Conservation (phyloP, 108 stramenopile species). For the Seminavis robusta region DNA sequence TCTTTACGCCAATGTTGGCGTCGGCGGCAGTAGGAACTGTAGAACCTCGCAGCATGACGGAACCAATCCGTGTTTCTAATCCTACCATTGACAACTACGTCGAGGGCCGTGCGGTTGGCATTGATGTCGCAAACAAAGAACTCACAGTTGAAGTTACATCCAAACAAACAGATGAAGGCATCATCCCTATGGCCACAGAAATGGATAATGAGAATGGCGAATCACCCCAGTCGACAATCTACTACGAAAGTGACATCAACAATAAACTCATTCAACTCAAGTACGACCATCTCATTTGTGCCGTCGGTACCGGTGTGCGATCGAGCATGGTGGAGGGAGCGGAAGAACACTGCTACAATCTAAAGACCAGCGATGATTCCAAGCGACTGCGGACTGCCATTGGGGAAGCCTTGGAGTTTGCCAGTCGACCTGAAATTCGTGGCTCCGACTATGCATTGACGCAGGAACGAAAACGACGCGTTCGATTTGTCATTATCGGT, state of each 20-base stretch:
- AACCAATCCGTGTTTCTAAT: conserved; percentile 56
- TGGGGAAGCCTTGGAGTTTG: conserved; percentile 36
- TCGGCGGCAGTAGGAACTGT: conserved; percentile 64
- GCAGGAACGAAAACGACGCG: conserved; percentile 34
- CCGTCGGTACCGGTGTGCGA: conserved; percentile 38
- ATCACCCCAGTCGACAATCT: no score
- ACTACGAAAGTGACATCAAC: no score
- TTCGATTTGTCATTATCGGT: conserved; percentile 55
- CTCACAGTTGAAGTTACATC: conserved; percentile 44
- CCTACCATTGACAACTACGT: conserved; percentile 40
- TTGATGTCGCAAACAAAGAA: conserved; percentile 38
- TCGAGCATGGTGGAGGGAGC: conserved; percentile 39
- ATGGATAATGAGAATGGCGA: no score
- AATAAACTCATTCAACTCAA: conserved; percentile 34
- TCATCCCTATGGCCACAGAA: no score
- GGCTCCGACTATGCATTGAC: conserved; percentile 3
- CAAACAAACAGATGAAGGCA: conserved; percentile 21
- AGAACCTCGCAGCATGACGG: conserved; percentile 72
- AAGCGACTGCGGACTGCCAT: conserved; percentile 21
- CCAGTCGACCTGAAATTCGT: conserved; percentile 25
- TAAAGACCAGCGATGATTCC: conserved; percentile 42
- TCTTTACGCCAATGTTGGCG: conserved; percentile 92
- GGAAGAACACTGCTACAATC: conserved; percentile 37
- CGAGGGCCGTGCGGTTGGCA: conserved; percentile 38
- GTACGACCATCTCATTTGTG: conserved; percentile 51